Percentiles rank a stretch among this genome's conserved stretches.
Evolutionary conservation across 1,284 basidiomycete genomes (phyloP).

Genomic region (Volvariella surrecta): DNA sequence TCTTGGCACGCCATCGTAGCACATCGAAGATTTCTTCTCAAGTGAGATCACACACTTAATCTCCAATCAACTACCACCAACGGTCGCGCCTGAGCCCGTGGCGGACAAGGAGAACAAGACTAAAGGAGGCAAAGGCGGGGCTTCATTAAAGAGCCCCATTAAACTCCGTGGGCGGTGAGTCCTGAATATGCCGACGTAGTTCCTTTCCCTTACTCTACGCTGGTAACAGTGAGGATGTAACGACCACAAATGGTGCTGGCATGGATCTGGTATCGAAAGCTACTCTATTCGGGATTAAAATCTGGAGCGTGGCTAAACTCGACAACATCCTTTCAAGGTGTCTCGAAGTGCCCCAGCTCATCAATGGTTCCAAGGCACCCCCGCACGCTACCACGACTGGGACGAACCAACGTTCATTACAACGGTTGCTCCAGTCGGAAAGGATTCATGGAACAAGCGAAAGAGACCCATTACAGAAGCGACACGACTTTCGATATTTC

Average conservation of each 20-base stretch:
- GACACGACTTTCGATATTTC: constrained; percentile 90
- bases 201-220: neutral
- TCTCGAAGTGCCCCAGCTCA: constrained; percentile 24
- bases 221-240: neutral
- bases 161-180: constrained; percentile 51
- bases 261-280: constrained; percentile 66
- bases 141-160: constrained; percentile 52
- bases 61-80: constrained; percentile 44
- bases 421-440: constrained; percentile 79
- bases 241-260: constrained; percentile 16
- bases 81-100: constrained; percentile 15
- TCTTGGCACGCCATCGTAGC: constrained; percentile 29
- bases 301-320: constrained; percentile 77
- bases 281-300: constrained; percentile 73
- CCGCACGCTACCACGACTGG: constrained; percentile 11
- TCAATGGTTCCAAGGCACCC: constrained; percentile 13
- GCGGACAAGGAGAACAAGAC: constrained; percentile 61
- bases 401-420: constrained; percentile 32
- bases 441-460: constrained; percentile 85
- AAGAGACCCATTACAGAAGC: constrained; percentile 82
- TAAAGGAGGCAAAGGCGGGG: constrained; percentile 15
- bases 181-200: neutral
- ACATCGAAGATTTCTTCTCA: constrained; percentile 82
- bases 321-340: constrained; percentile 67
- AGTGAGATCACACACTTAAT: constrained; percentile 83